Evolutionary conservation across 495 filamentous ascomycete species (phyloP).

Genomic region (Penicillium nucicola): DNA sequence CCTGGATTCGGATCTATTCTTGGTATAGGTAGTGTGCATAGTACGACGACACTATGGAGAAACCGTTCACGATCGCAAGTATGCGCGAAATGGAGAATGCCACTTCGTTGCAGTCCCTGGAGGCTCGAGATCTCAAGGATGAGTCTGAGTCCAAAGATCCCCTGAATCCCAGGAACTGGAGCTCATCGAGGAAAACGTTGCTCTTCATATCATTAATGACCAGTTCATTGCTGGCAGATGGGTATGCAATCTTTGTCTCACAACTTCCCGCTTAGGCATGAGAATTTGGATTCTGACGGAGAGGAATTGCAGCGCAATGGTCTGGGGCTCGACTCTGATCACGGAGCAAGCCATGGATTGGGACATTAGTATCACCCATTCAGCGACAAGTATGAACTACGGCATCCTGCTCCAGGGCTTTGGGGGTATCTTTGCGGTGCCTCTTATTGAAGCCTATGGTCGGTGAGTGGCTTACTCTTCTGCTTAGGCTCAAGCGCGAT

Average conservation of each 20-base stretch:
- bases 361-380: constrained; percentile 39
- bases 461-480: constrained; percentile 24
- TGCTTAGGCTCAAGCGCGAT: neutral
- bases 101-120: constrained; percentile 8
- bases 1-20: neutral
- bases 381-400: constrained; percentile 45
- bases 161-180: constrained; percentile 28
- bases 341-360: constrained; percentile 47
- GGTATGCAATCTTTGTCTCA: constrained; percentile 16
- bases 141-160: constrained; percentile 6
- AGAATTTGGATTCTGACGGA: constrained; percentile 19
- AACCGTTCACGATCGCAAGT: neutral
- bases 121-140: constrained; percentile 6
- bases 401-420: constrained; percentile 52
- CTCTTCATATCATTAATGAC: constrained; percentile 36
- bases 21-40: neutral
- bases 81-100: constrained; percentile 10
- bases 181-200: constrained; percentile 25
- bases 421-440: constrained; percentile 51
- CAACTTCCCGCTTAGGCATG: constrained; percentile 11
- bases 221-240: constrained; percentile 36
- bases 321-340: constrained; percentile 49
- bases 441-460: constrained; percentile 47
- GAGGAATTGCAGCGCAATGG: constrained; percentile 33
- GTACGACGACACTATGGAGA: constrained; percentile 13